These are phyloP conservation scores for Candida maris DNA, from an alignment of 805 yeast genomes.

Conservation along the genomic window DNA sequence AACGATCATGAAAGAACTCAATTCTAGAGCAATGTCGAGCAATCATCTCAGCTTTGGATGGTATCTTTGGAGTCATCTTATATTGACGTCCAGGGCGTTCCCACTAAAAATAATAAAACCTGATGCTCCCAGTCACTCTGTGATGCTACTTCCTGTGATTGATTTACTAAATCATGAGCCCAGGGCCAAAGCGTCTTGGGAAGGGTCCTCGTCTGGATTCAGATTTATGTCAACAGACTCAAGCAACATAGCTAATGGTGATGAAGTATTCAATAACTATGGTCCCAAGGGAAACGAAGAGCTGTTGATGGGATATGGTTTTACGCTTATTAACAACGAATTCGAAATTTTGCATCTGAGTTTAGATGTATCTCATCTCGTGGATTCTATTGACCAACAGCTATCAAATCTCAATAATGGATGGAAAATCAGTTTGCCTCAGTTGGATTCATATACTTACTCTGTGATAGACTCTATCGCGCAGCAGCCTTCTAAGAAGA, in stretches of 20 bases:
- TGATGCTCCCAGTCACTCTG: constrained; percentile 17
- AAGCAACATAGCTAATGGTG: not conserved
- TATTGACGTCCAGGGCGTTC: constrained; percentile 76
- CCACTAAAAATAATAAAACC: constrained; percentile 56
- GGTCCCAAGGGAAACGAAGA: constrained; percentile 89
- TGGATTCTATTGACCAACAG: constrained; percentile 2
- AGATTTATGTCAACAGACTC: constrained; percentile 10
- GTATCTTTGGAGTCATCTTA: constrained; percentile 71
- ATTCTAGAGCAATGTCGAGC: constrained; percentile 28
- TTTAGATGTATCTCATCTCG: constrained; percentile 42
- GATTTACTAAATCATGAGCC: constrained; percentile 78
- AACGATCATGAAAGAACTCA: constrained; percentile 17
- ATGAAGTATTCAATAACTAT: constrained; percentile 72
- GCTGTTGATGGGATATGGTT: constrained; percentile 77
- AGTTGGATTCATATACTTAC: constrained; percentile 27
- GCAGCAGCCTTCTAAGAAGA: not conserved
- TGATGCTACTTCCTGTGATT: constrained; percentile 70
- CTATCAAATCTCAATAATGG: constrained; percentile 2
- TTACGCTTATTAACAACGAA: constrained; percentile 52
- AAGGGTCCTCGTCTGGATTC: constrained; percentile 18
- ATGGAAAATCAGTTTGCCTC: constrained; percentile 26
- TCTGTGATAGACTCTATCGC: constrained; percentile 10
- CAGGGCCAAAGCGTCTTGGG: constrained; percentile 63
- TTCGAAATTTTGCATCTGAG: constrained; percentile 60
- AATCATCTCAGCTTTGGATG: constrained; percentile 40